These are phyloP conservation scores for Evernia prunastri DNA, from an alignment of 495 filamentous ascomycete species.

Conservation along the genomic window DNA sequence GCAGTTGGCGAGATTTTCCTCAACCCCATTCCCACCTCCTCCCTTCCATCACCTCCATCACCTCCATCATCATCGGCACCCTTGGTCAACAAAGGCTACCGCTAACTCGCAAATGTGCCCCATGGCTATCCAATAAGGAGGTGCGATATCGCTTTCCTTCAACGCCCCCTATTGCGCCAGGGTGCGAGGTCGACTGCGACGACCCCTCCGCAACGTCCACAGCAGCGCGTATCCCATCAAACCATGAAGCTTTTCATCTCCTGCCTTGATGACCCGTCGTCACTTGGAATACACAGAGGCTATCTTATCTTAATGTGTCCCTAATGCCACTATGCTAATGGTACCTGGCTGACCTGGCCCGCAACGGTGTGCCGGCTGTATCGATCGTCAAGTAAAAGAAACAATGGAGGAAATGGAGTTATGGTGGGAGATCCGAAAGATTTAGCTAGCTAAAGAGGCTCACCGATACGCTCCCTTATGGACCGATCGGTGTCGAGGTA, in stretches of 20 bases:
- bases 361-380: not conserved
- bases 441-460: constrained; percentile 15
- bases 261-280: not conserved
- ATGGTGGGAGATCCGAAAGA: constrained; percentile 25
- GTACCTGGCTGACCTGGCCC: not conserved
- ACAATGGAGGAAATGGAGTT: constrained; percentile 82
- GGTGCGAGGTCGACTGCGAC: not conserved
- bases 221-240: not conserved
- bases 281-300: not conserved
- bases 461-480: constrained; percentile 29
- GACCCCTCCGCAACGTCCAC: not conserved
- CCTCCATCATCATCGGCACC: not conserved
- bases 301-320: not conserved
- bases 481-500: constrained; percentile 26
- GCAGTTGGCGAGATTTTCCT: not conserved
- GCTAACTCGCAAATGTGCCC: not conserved
- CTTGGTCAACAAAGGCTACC: not conserved
- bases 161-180: not conserved
- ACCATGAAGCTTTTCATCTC: no score
- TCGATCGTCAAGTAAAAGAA: constrained; percentile 52
- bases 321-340: not conserved
- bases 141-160: no score
- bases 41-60: not conserved
- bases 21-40: no score
- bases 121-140: not conserved